Conservation (phyloP, 1,284 basidiomycete genomes). For the Apiotrichum brassicae region DNA sequence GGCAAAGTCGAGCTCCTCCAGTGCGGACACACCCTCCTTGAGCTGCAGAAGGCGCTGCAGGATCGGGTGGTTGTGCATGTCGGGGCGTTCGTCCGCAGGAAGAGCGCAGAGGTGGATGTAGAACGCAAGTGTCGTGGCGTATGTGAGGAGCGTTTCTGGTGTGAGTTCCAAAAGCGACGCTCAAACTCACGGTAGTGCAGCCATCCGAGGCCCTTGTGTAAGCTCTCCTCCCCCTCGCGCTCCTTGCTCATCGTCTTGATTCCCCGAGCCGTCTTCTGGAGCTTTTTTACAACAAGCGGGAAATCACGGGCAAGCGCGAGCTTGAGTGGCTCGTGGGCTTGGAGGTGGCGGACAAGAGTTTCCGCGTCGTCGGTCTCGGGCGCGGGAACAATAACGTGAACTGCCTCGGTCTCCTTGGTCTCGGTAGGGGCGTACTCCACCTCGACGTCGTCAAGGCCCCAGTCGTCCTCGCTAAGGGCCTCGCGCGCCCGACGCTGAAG, state of each 20-base stretch:
- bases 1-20: slow-evolving; percentile 74
- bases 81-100: slow-evolving; percentile 56
- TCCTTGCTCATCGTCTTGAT: slow-evolving; percentile 38
- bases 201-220: slow-evolving; percentile 47
- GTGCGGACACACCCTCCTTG: slow-evolving; percentile 71
- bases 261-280: slow-evolving; percentile 43
- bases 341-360: slow-evolving; percentile 64
- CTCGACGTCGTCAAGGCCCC: slow-evolving; percentile 64
- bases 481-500: slow-evolving; percentile 71
- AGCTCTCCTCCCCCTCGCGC: slow-evolving; percentile 29
- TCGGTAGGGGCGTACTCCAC: slow-evolving; percentile 45
- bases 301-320: slow-evolving; percentile 53
- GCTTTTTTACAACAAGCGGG: slow-evolving; percentile 47
- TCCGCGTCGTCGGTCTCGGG: slow-evolving; percentile 37
- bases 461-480: slow-evolving; percentile 66
- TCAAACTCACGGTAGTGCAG: slow-evolving; percentile 45
- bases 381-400: slow-evolving; percentile 13
- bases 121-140: slow-evolving; percentile 84
- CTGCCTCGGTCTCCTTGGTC: slow-evolving; percentile 3
- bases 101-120: slow-evolving; percentile 81
- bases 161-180: background rate
- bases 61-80: slow-evolving; percentile 70
- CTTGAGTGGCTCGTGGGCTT: slow-evolving; percentile 71
- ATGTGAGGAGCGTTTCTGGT: slow-evolving; percentile 78
- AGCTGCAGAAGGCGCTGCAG: slow-evolving; percentile 74